Evolutionary conservation across 2,329 filamentous ascomycete genomes (phyloP).

Genomic region (Talaromyces marneffei): DNA sequence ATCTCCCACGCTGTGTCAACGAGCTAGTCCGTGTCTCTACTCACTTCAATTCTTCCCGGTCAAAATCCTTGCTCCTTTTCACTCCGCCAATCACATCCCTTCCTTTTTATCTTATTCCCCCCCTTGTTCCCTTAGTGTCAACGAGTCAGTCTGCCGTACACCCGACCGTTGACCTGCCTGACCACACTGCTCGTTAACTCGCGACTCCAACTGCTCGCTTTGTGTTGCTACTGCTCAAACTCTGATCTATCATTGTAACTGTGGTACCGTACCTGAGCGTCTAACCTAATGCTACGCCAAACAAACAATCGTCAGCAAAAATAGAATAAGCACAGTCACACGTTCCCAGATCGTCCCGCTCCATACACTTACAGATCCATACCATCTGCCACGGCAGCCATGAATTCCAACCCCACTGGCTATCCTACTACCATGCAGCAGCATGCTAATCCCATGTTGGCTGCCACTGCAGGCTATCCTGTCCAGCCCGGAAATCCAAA

Average conservation of each 20-base stretch:
- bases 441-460: constrained; percentile 16
- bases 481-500: constrained; percentile 24
- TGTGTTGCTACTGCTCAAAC: neutral
- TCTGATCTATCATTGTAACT: neutral
- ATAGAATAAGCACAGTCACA: neutral
- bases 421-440: constrained; percentile 21
- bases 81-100: neutral
- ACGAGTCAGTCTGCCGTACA: neutral
- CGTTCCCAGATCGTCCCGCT: constrained; percentile 1
- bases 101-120: neutral
- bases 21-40: neutral
- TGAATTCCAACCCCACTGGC: constrained; percentile 28
- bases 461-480: constrained; percentile 27
- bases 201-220: neutral
- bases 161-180: neutral
- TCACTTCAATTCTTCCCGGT: neutral
- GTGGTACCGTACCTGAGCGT: neutral
- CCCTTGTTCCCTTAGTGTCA: neutral
- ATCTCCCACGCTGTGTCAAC: neutral
- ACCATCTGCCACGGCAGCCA: constrained; percentile 15
- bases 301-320: neutral
- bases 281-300: neutral
- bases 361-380: neutral
- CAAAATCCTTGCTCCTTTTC: constrained; percentile 1
- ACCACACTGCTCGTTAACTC: too few species aligned